These are phyloP conservation scores for Selaginella moellendorffii DNA, from an alignment of 75 land plant species.

Conservation along the genomic window DNA sequence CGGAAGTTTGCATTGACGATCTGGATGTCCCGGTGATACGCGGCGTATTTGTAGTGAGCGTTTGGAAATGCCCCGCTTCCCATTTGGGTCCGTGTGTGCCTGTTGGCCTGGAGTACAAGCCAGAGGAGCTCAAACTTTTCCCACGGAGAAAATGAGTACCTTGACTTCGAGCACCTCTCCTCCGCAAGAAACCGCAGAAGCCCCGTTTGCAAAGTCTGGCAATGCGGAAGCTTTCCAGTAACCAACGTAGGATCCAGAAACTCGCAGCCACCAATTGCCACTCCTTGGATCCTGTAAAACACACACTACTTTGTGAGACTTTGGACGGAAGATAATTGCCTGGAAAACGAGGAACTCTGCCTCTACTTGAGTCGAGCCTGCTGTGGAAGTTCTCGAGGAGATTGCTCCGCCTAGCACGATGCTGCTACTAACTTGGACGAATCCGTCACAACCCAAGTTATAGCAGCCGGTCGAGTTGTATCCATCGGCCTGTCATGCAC, in stretches of 20 bases:
- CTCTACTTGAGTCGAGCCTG: not conserved
- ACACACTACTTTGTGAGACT: no score
- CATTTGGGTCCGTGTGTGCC: not conserved
- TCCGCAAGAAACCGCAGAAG: not conserved
- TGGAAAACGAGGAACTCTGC: not conserved
- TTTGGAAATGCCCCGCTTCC: not conserved
- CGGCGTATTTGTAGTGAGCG: not conserved
- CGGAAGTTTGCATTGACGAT: not conserved
- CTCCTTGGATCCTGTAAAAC: no score
- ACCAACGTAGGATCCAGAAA: not conserved
- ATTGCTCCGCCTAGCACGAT: not conserved
- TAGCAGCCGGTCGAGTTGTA: not conserved
- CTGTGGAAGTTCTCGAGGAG: not conserved
- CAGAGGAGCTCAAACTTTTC: no score
- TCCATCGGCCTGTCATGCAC: not conserved
- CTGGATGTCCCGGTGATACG: not conserved
- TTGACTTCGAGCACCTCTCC: not conserved
- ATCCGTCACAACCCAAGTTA: not conserved
- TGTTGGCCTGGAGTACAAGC: no score
- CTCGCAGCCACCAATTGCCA: not conserved
- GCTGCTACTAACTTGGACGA: not conserved
- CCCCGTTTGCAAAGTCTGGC: not conserved
- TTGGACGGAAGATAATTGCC: no score
- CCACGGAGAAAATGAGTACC: no score
- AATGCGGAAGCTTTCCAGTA: not conserved